Evolutionary conservation across 1,284 basidiomycete genomes (phyloP).

Genomic region (Pterulicium gracile): DNA sequence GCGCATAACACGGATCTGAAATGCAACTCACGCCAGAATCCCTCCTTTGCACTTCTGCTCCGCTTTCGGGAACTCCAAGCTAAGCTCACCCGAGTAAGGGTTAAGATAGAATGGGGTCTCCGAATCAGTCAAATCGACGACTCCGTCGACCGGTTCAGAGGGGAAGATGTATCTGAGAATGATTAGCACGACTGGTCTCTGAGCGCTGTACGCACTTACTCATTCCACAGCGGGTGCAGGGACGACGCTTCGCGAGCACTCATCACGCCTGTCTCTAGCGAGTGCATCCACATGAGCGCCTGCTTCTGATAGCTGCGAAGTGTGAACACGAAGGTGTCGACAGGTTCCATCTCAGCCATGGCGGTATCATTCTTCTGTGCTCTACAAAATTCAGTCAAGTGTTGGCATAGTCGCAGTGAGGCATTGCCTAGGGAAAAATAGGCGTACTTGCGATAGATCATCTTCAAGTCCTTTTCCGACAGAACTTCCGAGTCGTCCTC

Average conservation of each 20-base stretch:
- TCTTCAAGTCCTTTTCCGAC: slow-evolving; percentile 65
- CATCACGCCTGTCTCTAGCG: slow-evolving; percentile 66
- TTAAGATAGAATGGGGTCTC: slow-evolving; percentile 79
- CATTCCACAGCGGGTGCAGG: slow-evolving; percentile 93
- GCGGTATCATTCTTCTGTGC: slow-evolving; percentile 74
- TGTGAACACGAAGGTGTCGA: slow-evolving; percentile 68
- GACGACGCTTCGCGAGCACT: slow-evolving; percentile 63
- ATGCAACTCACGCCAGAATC: slow-evolving; percentile 70
- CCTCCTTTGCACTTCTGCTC: slow-evolving; percentile 77
- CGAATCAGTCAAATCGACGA: slow-evolving; percentile 63
- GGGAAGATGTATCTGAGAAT: slow-evolving; percentile 58
- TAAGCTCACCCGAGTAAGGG: slow-evolving; percentile 91
- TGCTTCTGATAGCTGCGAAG: slow-evolving; percentile 92
- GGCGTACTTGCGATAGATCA: slow-evolving; percentile 69
- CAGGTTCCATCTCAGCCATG: slow-evolving; percentile 78
- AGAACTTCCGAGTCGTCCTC: slow-evolving; percentile 67
- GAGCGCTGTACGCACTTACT: slow-evolving; percentile 47
- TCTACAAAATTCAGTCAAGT: slow-evolving; percentile 28
- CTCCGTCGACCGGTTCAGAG: slow-evolving; percentile 35
- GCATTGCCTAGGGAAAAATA: too few relatives aligned
- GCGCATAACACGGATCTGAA: slow-evolving; percentile 2
- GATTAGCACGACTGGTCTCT: neutral
- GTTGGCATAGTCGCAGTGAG: neutral
- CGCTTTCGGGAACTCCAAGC: slow-evolving; percentile 76
- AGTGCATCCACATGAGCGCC: slow-evolving; percentile 95